Evolutionary conservation across 2,329 filamentous ascomycete genomes (phyloP).

Genomic region (Coniochaeta sp.): DNA sequence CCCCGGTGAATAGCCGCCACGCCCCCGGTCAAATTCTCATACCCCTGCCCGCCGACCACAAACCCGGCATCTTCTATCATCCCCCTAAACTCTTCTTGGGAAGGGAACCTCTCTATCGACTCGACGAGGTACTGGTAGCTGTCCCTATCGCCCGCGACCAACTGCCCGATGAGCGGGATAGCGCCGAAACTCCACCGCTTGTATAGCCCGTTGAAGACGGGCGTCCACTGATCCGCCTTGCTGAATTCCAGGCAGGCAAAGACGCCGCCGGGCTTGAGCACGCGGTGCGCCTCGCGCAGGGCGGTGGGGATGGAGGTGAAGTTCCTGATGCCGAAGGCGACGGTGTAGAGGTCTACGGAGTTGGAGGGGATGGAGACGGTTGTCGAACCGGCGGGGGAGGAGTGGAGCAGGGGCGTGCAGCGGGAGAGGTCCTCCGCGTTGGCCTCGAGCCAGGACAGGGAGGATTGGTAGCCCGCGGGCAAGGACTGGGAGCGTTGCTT

Average conservation of each 20-base stretch:
- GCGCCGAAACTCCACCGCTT: slow-evolving; percentile 94
- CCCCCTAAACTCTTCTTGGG: slow-evolving; percentile 72
- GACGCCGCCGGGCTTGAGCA: slow-evolving; percentile 88
- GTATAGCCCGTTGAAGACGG: slow-evolving; percentile 82
- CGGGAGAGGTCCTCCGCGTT: slow-evolving; percentile 69
- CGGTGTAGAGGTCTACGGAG: slow-evolving; percentile 88
- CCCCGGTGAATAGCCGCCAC: slow-evolving; percentile 97
- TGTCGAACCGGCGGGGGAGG: slow-evolving; percentile 1
- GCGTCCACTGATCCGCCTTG: slow-evolving; percentile 67
- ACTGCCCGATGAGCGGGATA: slow-evolving; percentile 89
- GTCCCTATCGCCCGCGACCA: slow-evolving; percentile 88
- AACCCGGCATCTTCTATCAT: slow-evolving; percentile 87
- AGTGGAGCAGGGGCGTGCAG: slow-evolving; percentile 12
- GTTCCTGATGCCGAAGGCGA: slow-evolving; percentile 95
- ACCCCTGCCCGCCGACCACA: slow-evolving; percentile 71
- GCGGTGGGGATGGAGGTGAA: slow-evolving; percentile 88
- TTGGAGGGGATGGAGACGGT: slow-evolving; percentile 51
- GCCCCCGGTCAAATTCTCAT: slow-evolving; percentile 84
- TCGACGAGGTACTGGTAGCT: slow-evolving; percentile 98
- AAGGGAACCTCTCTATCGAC: slow-evolving; percentile 91
- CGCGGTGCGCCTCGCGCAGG: slow-evolving; percentile 74
- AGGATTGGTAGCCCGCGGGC: slow-evolving; percentile 46
- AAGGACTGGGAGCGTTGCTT: slow-evolving; percentile 62
- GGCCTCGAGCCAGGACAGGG: slow-evolving; percentile 74
- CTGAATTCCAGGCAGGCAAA: slow-evolving; percentile 97